Evolutionary conservation across 208 protist species (phyloP).

Genomic region (Porcisia deanei): DNA sequence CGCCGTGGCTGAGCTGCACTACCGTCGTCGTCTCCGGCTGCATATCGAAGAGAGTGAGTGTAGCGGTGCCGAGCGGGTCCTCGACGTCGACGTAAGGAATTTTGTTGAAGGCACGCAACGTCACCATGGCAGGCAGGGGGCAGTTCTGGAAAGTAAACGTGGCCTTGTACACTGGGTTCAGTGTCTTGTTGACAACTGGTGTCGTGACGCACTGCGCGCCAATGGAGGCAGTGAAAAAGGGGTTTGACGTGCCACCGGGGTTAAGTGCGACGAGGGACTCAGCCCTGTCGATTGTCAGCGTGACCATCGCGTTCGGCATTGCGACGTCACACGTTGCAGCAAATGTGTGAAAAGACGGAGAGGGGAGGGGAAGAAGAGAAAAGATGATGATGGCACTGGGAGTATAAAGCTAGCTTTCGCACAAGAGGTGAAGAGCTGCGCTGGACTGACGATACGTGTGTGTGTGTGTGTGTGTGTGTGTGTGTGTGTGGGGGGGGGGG

Average conservation of each 20-base stretch:
- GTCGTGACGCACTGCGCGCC: conserved; percentile 47
- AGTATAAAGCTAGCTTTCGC: background rate
- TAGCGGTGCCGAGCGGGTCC: conserved; percentile 69
- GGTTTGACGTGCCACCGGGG: conserved; percentile 73
- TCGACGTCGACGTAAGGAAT: conserved; percentile 53
- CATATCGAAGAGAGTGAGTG: conserved; percentile 64
- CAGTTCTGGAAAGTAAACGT: conserved; percentile 64
- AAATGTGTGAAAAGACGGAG: background rate
- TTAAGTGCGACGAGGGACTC: conserved; percentile 70
- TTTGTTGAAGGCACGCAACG: conserved; percentile 66
- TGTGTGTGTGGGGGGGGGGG: background rate
- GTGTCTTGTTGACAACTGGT: conserved; percentile 41
- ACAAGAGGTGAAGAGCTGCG: background rate
- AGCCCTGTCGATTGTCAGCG: conserved; percentile 55
- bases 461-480: background rate
- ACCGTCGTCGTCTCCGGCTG: conserved; percentile 32
- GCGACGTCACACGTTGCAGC: background rate
- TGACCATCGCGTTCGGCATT: conserved; percentile 36
- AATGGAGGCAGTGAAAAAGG: conserved; percentile 63
- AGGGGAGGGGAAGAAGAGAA: background rate
- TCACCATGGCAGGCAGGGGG: conserved; percentile 64
- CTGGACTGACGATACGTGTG: background rate
- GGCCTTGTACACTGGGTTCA: conserved; percentile 57
- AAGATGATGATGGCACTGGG: background rate
- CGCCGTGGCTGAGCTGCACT: conserved; percentile 72